A percentile compares a stretch with the other conserved stretches of the same genome.
phyloP scores from a whole-genome alignment of 139 green algal species.

The Astrephomene gubernaculifera region DNA sequence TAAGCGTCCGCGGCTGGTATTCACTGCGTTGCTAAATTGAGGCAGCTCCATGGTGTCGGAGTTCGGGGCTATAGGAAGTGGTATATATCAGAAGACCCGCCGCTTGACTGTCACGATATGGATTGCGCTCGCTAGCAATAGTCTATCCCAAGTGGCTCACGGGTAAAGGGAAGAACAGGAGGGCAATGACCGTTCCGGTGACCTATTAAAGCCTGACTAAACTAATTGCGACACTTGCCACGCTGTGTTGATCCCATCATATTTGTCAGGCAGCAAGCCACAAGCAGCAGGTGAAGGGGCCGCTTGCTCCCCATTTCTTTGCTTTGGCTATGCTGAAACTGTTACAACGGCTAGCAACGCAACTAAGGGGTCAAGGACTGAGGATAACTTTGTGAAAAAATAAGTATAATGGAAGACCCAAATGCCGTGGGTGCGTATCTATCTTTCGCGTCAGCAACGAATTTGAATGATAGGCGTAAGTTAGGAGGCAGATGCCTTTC shows the following conservation, averaged over 20 bases:
- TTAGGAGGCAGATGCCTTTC: no score
- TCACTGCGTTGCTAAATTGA: background rate
- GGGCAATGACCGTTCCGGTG: no score
- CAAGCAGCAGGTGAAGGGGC: background rate
- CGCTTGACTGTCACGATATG: background rate
- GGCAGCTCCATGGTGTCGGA: background rate
- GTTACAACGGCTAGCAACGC: background rate
- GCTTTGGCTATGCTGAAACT: no score
- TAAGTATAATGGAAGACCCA: no score
- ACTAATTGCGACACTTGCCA: conserved; percentile 29
- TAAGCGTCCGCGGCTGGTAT: background rate
- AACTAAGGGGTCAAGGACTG: background rate
- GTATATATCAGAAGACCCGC: background rate
- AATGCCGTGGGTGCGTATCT: no score
- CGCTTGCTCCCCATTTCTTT: conserved; percentile 13
- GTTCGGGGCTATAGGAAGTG: background rate
- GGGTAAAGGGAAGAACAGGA: no score
- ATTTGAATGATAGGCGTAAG: background rate
- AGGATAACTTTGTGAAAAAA: background rate
- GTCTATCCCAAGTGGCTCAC: no score
- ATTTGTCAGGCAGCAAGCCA: background rate
- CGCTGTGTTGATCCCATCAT: conserved; percentile 29
- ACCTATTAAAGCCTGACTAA: no score
- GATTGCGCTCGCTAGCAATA: no score
- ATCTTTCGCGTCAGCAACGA: background rate